Evolutionary conservation across 2,329 filamentous ascomycete species (phyloP).

Genomic region (Trichoderma harzianum): DNA sequence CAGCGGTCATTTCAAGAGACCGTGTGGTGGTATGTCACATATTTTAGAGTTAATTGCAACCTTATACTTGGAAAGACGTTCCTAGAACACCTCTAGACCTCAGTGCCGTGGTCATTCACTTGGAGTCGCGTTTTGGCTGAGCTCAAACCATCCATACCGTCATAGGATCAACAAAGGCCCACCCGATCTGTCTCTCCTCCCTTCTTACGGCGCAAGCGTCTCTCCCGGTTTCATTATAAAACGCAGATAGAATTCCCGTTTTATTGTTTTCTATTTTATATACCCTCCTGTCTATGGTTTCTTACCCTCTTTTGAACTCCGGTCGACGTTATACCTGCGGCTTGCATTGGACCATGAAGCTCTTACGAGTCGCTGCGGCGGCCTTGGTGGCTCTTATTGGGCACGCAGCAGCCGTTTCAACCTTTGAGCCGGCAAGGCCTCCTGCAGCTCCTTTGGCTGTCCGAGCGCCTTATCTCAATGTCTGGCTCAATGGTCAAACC

Average conservation of each 20-base stretch:
- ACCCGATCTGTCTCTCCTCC: slow-evolving; percentile 6
- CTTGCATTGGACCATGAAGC: slow-evolving; percentile 21
- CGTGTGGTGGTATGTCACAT: slow-evolving; percentile 1
- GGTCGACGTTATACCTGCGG: background rate
- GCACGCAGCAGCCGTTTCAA: slow-evolving; percentile 39
- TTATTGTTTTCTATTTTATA: background rate
- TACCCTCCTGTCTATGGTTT: background rate
- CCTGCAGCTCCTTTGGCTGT: slow-evolving; percentile 71
- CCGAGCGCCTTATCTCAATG: slow-evolving; percentile 69
- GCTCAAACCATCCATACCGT: background rate
- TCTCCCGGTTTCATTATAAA: background rate
- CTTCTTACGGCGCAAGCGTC: background rate
- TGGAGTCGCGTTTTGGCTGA: background rate
- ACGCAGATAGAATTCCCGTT: background rate
- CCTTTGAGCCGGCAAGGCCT: slow-evolving; percentile 61
- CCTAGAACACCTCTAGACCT: background rate
- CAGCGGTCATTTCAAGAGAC: background rate
- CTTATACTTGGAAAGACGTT: background rate
- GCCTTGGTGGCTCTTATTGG: slow-evolving; percentile 22
- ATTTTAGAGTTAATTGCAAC: background rate
- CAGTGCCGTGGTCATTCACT: background rate
- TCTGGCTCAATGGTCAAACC: slow-evolving; percentile 62
- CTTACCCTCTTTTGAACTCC: background rate
- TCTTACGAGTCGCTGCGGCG: slow-evolving; percentile 22
- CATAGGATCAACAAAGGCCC: slow-evolving; percentile 14